These are phyloP conservation scores for Komagataea norvegica DNA, from an alignment of 1,139 yeast species.

Conservation along the genomic window DNA sequence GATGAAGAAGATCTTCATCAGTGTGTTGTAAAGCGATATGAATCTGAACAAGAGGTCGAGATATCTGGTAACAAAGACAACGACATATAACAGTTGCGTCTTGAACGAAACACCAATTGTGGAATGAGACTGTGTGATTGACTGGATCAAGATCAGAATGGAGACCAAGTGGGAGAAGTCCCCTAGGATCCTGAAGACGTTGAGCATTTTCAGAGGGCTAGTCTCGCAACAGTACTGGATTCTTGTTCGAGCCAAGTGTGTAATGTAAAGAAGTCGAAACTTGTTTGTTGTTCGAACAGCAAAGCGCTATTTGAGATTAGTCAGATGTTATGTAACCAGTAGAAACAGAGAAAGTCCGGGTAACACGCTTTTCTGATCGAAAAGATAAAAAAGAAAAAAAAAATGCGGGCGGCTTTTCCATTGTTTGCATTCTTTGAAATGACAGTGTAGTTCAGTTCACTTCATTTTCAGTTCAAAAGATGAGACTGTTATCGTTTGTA, in stretches of 20 bases:
- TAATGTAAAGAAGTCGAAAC: too few species aligned
- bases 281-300: too few species aligned
- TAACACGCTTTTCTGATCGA: too few species aligned
- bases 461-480: background rate
- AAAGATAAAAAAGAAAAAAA: conserved; percentile 1
- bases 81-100: conserved; percentile 74
- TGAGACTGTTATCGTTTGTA: background rate
- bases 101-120: conserved; percentile 84
- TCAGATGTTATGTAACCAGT: too few species aligned
- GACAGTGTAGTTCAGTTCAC: background rate
- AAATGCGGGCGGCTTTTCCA: background rate
- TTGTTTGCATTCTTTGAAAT: background rate
- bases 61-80: conserved; percentile 80
- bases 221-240: too few species aligned
- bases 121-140: conserved; percentile 61
- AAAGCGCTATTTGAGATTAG: too few species aligned
- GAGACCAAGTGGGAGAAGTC: conserved; percentile 84
- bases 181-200: conserved; percentile 52
- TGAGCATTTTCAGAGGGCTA: conserved; percentile 30
- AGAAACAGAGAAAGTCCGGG: too few species aligned
- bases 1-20: conserved; percentile 80
- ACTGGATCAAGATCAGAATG: conserved; percentile 66
- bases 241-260: too few species aligned
- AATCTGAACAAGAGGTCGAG: conserved; percentile 43
- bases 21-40: conserved; percentile 66